These are phyloP conservation scores for Scheffersomyces stambukii DNA, from an alignment of 1,139 yeast genomes.

Conservation along the genomic window DNA sequence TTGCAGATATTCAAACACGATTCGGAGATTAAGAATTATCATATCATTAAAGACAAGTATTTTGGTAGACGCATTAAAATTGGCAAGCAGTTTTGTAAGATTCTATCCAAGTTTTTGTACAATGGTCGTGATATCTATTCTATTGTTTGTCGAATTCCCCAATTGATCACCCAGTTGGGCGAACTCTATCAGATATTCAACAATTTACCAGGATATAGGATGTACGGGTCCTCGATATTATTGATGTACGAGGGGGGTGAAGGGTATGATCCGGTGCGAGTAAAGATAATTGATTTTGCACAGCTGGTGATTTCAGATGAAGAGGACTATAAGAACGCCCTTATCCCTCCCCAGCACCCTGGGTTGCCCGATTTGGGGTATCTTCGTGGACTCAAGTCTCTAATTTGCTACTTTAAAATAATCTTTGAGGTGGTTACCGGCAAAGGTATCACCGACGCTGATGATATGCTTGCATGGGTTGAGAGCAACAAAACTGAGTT, in stretches of 20 bases:
- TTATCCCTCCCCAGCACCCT: conserved; percentile 64
- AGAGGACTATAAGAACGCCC: conserved; percentile 24
- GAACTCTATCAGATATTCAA: conserved; percentile 54
- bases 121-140: conserved; percentile 62
- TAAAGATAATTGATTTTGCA: conserved; percentile 91
- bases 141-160: conserved; percentile 65
- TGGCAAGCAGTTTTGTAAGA: conserved; percentile 75
- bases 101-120: conserved; percentile 72
- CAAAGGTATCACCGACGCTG: conserved; percentile 8
- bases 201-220: conserved; percentile 69
- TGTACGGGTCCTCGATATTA: conserved; percentile 87
- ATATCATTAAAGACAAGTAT: conserved; percentile 70
- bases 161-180: conserved; percentile 54
- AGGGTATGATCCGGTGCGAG: conserved; percentile 33
- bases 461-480: conserved; percentile 16
- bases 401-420: conserved; percentile 56
- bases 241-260: conserved; percentile 79
- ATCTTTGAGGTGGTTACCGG: conserved; percentile 49
- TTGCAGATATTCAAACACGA: conserved; percentile 75
- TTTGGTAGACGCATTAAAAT: conserved; percentile 75
- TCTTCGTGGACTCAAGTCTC: conserved; percentile 69
- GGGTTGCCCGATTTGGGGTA: conserved; percentile 75
- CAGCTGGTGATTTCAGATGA: conserved; percentile 81
- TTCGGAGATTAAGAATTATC: conserved; percentile 15
- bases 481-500: conserved; percentile 16